phyloP scores from a whole-genome alignment of 1,284 basidiomycete species.

The Malassezia yamatoensis region DNA sequence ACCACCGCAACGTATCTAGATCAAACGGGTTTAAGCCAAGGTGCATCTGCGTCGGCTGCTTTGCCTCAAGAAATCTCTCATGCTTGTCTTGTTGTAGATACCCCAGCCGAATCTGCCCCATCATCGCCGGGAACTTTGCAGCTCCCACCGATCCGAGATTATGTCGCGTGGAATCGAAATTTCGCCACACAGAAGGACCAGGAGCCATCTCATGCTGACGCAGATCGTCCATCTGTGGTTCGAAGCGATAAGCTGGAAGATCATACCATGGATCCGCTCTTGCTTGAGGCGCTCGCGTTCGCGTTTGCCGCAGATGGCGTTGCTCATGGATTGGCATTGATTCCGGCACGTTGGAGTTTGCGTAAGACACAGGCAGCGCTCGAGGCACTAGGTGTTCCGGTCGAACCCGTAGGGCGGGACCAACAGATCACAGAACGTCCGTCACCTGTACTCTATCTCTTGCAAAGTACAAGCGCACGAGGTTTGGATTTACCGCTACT shows the following conservation, averaged over 20 bases:
- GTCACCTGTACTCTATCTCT: constrained; percentile 26
- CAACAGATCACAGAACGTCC: not conserved
- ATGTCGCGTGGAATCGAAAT: not conserved
- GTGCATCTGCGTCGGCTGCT: constrained; percentile 15
- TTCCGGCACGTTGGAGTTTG: constrained; percentile 39
- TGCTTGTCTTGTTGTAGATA: constrained; percentile 40
- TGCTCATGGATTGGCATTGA: constrained; percentile 28
- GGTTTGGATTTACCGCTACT: constrained; percentile 41
- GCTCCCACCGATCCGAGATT: constrained; percentile 20
- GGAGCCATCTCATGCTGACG: not conserved
- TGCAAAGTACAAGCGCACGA: constrained; percentile 33
- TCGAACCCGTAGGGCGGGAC: constrained; percentile 9
- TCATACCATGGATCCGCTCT: constrained; percentile 31
- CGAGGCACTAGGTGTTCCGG: constrained; percentile 33
- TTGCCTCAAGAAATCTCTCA: constrained; percentile 35
- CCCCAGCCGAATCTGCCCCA: constrained; percentile 2
- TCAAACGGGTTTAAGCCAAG: constrained; percentile 33
- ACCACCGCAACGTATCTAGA: constrained; percentile 41
- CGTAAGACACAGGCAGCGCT: constrained; percentile 23
- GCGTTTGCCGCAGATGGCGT: constrained; percentile 33
- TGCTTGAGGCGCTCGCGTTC: constrained; percentile 37
- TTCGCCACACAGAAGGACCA: too few relatives aligned
- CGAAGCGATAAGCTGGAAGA: constrained; percentile 15
- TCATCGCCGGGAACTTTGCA: constrained; percentile 13
- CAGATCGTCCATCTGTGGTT: constrained; percentile 4